Evolutionary conservation across 768 basidiomycete genomes (phyloP), one percentile per base, ranked within the genome.

Genomic region (Amanita rubescens): DNA sequence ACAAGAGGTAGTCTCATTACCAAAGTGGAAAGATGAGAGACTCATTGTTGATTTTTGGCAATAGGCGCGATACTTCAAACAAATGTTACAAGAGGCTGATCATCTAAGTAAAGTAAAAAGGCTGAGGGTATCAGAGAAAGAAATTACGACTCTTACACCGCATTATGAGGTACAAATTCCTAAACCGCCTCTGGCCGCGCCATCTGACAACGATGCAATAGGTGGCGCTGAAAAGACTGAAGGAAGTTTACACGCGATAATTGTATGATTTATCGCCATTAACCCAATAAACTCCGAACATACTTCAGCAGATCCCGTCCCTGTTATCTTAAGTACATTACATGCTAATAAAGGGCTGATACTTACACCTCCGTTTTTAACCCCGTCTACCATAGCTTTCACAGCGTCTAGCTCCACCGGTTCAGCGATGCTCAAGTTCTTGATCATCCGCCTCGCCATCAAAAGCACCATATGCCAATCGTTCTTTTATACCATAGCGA

Each of bases 1-100:
- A 65, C 94, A 96, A 65, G 90, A 92, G 77, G 89, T 85, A 35
- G 37, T 71, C 57, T 50, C 25, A 19, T 33, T 35, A 38, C 8
- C 25, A 55, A 11, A 11, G n/a, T 30, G 30, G n/a, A 30, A 12
- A 9, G 17, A 14, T 46, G 33, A 10, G 43, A n/a, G 30, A 20
- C 55, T 12, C 38, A 34, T 56, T 44, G 6, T 56, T 44, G 6
- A 20, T n/a, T 3, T 46, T 25, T n/a, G 11, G 60, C 24, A 24
- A 22, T 54, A 93, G 91, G 91, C 90, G 5, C 79, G 88, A 10
- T 82, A 90, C 62, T 96, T 96, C 76, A 95, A 94, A 67, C 66
- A 70, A 3, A 87, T 96, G 80, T 66, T 96, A 58, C 81, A 78
- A 57, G 75, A 76, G 1, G 84, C 86, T 1, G 81, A 79, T 47